A percentile compares a stretch with the other conserved stretches of the same genome.
phyloP scores from a whole-genome alignment of 2,329 filamentous ascomycete genomes.

The Aspergillus hiratsukae region DNA sequence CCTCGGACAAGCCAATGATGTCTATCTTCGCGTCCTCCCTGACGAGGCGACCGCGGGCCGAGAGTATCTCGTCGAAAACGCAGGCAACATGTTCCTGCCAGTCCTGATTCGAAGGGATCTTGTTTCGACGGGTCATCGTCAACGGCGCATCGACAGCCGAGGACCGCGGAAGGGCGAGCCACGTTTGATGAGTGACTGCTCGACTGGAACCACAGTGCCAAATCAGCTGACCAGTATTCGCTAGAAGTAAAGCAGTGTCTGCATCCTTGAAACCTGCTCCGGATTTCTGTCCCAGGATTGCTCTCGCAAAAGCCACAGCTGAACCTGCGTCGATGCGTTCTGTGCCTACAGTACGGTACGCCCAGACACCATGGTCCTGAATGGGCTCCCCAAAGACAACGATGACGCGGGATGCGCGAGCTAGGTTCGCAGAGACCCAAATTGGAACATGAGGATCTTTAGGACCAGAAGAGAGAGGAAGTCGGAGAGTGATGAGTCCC shows the following conservation, averaged over 20 bases:
- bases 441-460: conserved; percentile 63
- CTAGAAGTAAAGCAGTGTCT: conserved; percentile 57
- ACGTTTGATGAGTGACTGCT: conserved; percentile 56
- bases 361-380: conserved; percentile 71
- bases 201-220: conserved; percentile 66
- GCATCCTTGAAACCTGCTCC: conserved; percentile 12
- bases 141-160: conserved; percentile 58
- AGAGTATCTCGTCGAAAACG: conserved; percentile 62
- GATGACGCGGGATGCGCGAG: conserved; percentile 58
- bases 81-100: conserved; percentile 60
- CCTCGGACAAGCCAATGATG: conserved; percentile 67
- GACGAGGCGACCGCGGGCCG: conserved; percentile 38
- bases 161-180: conserved; percentile 56
- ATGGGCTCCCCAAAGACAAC: conserved; percentile 68
- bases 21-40: conserved; percentile 55
- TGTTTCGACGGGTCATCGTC: conserved; percentile 53
- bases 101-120: conserved; percentile 56
- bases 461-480: conserved; percentile 54
- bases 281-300: conserved; percentile 34
- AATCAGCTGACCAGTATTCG: conserved; percentile 71
- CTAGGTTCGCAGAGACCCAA: conserved; percentile 57
- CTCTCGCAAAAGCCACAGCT: conserved; percentile 58
- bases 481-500: conserved; percentile 55
- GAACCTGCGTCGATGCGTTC: conserved; percentile 69
- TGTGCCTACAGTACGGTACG: conserved; percentile 61